Evolutionary conservation across 1,284 basidiomycete genomes (phyloP), one percentile per base, ranked within the genome.

Genomic region (Marasmius tenuissimus): DNA sequence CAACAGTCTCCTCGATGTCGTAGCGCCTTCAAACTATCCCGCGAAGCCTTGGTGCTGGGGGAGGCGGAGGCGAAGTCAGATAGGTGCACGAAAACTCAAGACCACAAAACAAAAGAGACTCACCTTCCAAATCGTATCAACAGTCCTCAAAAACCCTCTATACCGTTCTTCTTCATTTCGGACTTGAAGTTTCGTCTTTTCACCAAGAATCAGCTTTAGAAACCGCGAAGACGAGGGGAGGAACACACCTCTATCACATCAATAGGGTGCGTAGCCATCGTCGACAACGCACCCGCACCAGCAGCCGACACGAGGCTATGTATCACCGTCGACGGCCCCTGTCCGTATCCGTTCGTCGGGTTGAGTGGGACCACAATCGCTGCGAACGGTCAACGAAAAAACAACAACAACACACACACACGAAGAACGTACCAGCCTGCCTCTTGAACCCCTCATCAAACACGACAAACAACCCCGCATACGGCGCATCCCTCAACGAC

Each of bases 391-490:
- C 40, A 34, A 14, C 5, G 27, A 33, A 58, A 12, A n/a, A n/a
- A n/a, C n/a, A n/a, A n/a, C n/a, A n/a, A n/a, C n/a, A n/a, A n/a
- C n/a, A n/a, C n/a, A n/a, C n/a, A n/a, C n/a, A n/a, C n/a, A n/a
- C n/a, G n/a, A n/a, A n/a, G n/a, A n/a, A 27, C 83, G 68, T 71
- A 90, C 91, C 80, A 4, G 86, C 78, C 65, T 92, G 82, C 47
- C 81, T 81, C 72, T 96, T 96, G 65, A 91, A 85, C 50, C 86
- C 85, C 73, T 98, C 97, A 73, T 99, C 99, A 58, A 92, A 87
- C 0, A 96, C 87, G 18, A 98, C 83, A 68, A 98, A 99, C 8
- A 99, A 74, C 0, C 97, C 97, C 0, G 97, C 96, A 69, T 98
- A 97, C 0, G 97, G 97, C 2, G 97, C 97, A 72, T 99, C 97